Percentiles rank a stretch among this genome's conserved stretches.
phyloP scores from a whole-genome alignment of 208 protist species.

The Porcisia hertigi region DNA sequence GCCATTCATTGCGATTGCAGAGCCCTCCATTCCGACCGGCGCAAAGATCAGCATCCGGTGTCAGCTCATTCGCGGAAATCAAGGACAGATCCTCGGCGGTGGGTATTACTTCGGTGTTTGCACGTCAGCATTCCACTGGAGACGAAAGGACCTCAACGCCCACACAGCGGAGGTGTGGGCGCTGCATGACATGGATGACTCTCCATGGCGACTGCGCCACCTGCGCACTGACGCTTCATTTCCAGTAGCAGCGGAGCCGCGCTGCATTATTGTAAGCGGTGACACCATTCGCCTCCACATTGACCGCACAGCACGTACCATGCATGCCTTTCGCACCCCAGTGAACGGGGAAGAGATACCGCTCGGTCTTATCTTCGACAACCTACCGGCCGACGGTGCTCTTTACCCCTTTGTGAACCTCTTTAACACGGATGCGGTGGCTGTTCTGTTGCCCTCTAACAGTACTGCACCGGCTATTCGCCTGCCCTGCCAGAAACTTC shows the following conservation, averaged over 20 bases:
- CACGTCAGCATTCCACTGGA: constrained; percentile 64
- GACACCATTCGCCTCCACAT: constrained; percentile 86
- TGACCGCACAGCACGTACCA: constrained; percentile 71
- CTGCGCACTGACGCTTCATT: constrained; percentile 59
- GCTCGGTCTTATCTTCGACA: constrained; percentile 85
- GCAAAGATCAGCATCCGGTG: constrained; percentile 78
- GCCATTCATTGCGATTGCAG: constrained; percentile 89
- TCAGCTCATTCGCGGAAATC: constrained; percentile 80
- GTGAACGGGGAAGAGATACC: constrained; percentile 71
- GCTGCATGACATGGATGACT: constrained; percentile 89
- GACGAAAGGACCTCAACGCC: constrained; percentile 65
- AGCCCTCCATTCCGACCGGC: constrained; percentile 60
- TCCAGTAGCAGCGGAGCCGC: constrained; percentile 68
- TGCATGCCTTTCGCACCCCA: constrained; percentile 86
- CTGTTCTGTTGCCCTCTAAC: constrained; percentile 79
- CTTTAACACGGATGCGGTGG: constrained; percentile 89
- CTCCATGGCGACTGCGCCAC: constrained; percentile 81
- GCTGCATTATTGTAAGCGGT: constrained; percentile 88
- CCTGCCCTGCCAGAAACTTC: constrained; percentile 71
- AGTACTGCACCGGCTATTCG: constrained; percentile 50
- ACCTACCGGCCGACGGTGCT: constrained; percentile 53
- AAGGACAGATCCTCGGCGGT: constrained; percentile 88
- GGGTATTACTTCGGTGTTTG: constrained; percentile 92
- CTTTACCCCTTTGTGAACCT: constrained; percentile 89
- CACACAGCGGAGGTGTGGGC: constrained; percentile 83